These are phyloP conservation scores for Calonectria hongkongensis DNA, from an alignment of 2,329 filamentous ascomycete genomes.

Conservation along the genomic window DNA sequence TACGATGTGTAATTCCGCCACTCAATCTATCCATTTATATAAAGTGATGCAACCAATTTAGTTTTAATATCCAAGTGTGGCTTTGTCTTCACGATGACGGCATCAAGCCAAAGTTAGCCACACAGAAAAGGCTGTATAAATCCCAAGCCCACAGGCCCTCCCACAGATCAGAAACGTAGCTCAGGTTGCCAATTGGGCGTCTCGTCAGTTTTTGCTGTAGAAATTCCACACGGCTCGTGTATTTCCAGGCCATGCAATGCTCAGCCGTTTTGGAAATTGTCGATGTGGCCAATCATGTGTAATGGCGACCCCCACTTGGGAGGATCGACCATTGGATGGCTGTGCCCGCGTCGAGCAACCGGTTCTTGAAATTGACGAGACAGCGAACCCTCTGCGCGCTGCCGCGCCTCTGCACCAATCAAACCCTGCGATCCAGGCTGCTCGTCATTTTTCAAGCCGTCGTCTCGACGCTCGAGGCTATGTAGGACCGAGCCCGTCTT, in stretches of 20 bases:
- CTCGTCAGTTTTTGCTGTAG: background rate
- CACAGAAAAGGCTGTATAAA: background rate
- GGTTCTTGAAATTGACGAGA: constrained; percentile 21
- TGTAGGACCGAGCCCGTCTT: background rate
- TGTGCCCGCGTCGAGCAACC: background rate
- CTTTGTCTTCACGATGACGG: background rate
- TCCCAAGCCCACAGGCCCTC: background rate
- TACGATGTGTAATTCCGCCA: too few relatives aligned
- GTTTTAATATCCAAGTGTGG: background rate
- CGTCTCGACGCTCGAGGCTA: background rate
- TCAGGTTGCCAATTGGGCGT: background rate
- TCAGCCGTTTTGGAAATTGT: constrained; percentile 11
- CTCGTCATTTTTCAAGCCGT: background rate
- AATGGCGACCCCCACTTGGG: background rate
- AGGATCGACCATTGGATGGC: background rate
- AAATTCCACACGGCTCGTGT: background rate
- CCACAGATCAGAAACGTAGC: too few relatives aligned
- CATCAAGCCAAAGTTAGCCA: background rate
- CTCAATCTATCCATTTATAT: too few relatives aligned
- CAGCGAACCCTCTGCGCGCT: constrained; percentile 7
- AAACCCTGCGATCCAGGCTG: background rate
- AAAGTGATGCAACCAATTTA: too few relatives aligned
- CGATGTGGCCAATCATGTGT: constrained; percentile 21
- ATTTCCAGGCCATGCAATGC: background rate
- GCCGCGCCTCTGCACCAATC: constrained; percentile 6